Base-by-base conservation (phyloP, 2,329 filamentous ascomycete species). In the Waltergamsia citrina region DNA sequence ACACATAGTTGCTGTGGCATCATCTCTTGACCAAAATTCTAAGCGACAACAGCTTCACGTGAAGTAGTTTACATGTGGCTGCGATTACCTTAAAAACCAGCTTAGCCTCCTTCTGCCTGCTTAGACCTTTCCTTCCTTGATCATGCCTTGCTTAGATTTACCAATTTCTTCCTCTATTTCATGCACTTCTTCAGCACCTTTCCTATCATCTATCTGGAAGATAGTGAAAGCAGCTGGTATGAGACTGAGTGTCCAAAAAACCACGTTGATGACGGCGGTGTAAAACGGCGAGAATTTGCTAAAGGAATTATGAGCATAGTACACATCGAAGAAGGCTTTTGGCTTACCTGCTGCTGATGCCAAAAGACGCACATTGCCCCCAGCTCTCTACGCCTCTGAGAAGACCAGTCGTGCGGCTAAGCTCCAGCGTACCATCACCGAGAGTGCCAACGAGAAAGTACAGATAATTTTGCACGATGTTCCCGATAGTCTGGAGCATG, bases 231-330 rank as follows among this genome's bases (percentile, higher is more conserved):
- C 26, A 4, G 43, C 44, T 2, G 44, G 44, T 15, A 44, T 37
- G 25, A 47, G 27, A 25, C 43, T 45, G 14, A 47, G 22, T 5
- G 41, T 43, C 44, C 44, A 47, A 19, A 47, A 39, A 10, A 44
- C 39, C 12, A 45, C 38, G 21, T 47, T 45, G 36, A 47, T 47
- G 19, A 47, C 40, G 3, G 40, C 41, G 14, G 44, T 47, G 34
- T 45, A 44, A n/a, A 45, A 43, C 3, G 41, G 44, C n/a, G 43
- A 45, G 29, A 47, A 47, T 28, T 41, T 42, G 43, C 44, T 45
- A 18, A 25, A 25, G n/a, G n/a, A n/a, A n/a, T n/a, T n/a, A n/a
- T n/a, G n/a, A n/a, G n/a, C n/a, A n/a, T n/a, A n/a, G n/a, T n/a
- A n/a, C n/a, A n/a, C n/a, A n/a, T n/a, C n/a, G n/a, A n/a, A n/a